Conservation (phyloP, 169 alveolate genomes). For the Cystoisospora suis region DNA sequence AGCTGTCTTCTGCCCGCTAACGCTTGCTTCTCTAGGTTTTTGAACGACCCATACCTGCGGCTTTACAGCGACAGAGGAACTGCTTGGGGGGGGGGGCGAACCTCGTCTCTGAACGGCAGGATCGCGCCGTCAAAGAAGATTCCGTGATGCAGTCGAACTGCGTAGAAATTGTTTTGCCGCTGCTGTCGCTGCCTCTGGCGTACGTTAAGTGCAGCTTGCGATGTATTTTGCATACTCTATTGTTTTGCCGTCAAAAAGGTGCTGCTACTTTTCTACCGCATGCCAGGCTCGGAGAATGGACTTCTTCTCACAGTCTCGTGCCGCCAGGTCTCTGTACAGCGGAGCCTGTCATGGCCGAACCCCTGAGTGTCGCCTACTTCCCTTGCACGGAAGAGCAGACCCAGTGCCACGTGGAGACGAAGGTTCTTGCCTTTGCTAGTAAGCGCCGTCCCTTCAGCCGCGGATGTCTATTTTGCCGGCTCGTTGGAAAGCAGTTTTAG, state of each 20-base stretch:
- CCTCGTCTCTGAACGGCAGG: too few species aligned
- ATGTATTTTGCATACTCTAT: constrained; percentile 1
- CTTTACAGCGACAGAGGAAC: too few species aligned
- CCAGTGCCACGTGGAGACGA: not conserved
- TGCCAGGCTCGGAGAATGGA: not conserved
- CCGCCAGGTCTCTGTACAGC: not conserved
- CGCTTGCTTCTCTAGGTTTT: not conserved
- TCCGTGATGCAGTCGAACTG: constrained; percentile 18
- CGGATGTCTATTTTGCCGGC: too few species aligned
- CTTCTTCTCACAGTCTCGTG: not conserved
- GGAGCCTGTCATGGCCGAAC: not conserved
- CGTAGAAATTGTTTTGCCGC: constrained; percentile 10
- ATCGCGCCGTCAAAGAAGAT: too few species aligned
- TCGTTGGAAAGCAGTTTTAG: too few species aligned
- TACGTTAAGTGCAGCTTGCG: constrained; percentile 5
- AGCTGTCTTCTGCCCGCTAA: too few species aligned
- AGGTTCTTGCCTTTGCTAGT: not conserved
- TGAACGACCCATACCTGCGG: not conserved
- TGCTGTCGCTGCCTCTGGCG: constrained; percentile 15
- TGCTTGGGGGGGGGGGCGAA: too few species aligned
- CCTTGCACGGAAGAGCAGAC: not conserved
- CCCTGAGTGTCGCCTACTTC: not conserved
- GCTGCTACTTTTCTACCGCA: not conserved
- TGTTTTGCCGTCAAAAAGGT: constrained; percentile 21
- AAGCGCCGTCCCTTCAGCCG: too few species aligned